These are phyloP conservation scores for Hanseniaspora lindneri DNA, from an alignment of 805 yeast genomes.

Conservation along the genomic window DNA sequence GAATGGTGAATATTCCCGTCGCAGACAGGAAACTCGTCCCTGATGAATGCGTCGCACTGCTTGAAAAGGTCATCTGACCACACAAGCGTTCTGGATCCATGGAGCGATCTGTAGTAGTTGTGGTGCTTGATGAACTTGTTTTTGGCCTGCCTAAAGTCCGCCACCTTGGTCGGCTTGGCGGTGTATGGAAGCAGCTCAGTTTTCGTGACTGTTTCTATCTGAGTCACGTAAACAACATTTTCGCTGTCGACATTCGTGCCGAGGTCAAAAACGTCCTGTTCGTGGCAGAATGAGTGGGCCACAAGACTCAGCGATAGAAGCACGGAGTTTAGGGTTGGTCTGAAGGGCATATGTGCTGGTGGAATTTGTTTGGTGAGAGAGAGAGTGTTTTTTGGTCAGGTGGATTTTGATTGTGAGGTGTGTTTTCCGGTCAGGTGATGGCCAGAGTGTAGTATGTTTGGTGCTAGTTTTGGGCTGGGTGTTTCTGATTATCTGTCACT, in stretches of 20 bases:
- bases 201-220: constrained; percentile 1
- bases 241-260: no score
- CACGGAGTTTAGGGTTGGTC: no score
- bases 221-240: neutral
- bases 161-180: neutral
- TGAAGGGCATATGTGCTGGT: no score
- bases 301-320: neutral
- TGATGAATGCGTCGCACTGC: constrained; percentile 49
- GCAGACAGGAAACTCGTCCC: constrained; percentile 37
- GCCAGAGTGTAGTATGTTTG: no score
- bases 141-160: neutral
- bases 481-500: no score
- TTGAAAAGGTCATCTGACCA: constrained; percentile 47
- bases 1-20: constrained; percentile 51
- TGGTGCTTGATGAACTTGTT: neutral
- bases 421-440: no score
- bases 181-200: neutral
- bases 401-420: no score
- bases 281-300: neutral
- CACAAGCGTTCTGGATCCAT: constrained; percentile 37
- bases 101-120: constrained; percentile 22
- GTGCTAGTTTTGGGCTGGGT: no score
- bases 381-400: no score
- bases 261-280: neutral
- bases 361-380: no score